A percentile compares a stretch with the other conserved stretches of the same genome.
phyloP scores from a whole-genome alignment of 2,329 filamentous ascomycete genomes.

The Xylariaceae sp. region DNA sequence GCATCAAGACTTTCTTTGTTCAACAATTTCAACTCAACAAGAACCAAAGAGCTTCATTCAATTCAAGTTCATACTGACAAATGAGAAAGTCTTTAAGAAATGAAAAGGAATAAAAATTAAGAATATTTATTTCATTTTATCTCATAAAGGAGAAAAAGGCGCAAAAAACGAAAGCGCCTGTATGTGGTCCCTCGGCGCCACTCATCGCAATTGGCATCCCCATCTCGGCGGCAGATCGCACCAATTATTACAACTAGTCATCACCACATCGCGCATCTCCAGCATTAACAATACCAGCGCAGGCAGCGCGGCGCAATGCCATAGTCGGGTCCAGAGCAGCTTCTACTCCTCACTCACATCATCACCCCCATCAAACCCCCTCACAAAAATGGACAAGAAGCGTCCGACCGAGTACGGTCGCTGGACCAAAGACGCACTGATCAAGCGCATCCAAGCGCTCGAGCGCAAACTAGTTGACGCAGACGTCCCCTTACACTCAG shows the following conservation, averaged over 20 bases:
- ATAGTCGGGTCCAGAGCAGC: conserved; percentile 7
- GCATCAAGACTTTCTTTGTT: neutral
- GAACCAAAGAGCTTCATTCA: neutral
- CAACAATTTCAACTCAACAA: neutral
- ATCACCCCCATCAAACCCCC: neutral
- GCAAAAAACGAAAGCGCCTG: conserved; percentile 6
- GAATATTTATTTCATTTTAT: neutral
- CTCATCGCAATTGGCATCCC: conserved; percentile 24
- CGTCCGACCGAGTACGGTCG: conserved; percentile 48
- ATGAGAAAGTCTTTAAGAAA: neutral
- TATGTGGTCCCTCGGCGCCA: conserved; percentile 24
- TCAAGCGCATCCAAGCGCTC: conserved; percentile 61
- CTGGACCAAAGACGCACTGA: conserved; percentile 65
- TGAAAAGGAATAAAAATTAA: neutral
- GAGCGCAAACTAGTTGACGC: conserved; percentile 48
- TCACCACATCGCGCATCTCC: neutral
- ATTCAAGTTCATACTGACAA: neutral
- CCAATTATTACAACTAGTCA: conserved; percentile 4
- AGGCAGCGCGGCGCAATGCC: conserved; percentile 1
- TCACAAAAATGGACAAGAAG: conserved; percentile 24
- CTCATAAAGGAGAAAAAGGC: neutral
- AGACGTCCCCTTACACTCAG: neutral
- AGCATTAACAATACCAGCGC: neutral
- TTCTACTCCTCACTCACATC: conserved; percentile 19
- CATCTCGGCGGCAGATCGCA: conserved; percentile 8